These are phyloP conservation scores for Luffa acutangula DNA, from an alignment of 306 rosid genomes.

Conservation along the genomic window DNA sequence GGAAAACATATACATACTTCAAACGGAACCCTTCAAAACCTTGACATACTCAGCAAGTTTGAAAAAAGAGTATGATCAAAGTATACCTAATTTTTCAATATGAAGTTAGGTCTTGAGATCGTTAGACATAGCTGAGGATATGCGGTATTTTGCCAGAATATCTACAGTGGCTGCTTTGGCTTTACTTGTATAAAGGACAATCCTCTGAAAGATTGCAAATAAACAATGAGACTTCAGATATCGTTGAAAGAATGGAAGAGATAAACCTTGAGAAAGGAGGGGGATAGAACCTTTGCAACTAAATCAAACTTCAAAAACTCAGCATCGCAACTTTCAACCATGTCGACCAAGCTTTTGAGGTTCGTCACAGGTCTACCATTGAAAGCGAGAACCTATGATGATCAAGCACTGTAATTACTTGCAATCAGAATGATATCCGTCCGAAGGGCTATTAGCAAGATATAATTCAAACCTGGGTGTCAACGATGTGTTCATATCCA, in stretches of 20 bases:
- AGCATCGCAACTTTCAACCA: conserved; percentile 76
- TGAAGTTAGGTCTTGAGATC: conserved; percentile 61
- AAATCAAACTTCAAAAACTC: conserved; percentile 72
- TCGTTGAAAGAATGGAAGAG: background rate
- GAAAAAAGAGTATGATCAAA: background rate
- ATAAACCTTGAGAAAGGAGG: background rate
- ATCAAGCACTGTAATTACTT: background rate
- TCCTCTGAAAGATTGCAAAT: conserved; percentile 38
- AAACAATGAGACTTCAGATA: background rate
- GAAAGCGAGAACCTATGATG: conserved; percentile 58
- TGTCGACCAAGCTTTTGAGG: conserved; percentile 68
- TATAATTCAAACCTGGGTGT: conserved; percentile 62
- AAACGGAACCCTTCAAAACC: background rate
- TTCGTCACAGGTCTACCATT: conserved; percentile 86
- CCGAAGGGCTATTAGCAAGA: background rate
- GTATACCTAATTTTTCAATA: background rate
- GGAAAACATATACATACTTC: background rate
- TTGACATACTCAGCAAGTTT: background rate
- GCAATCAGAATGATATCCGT: background rate
- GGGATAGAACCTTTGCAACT: conserved; percentile 39
- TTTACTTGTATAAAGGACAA: conserved; percentile 54
- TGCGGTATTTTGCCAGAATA: conserved; percentile 81
- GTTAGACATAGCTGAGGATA: conserved; percentile 80
- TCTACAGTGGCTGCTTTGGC: conserved; percentile 78
- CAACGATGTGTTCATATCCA: conserved; percentile 86